Percentiles rank a stretch among this genome's conserved stretches.
Conservation (phyloP, 2,329 filamentous ascomycete species). For the Dothistroma septosporum region DNA sequence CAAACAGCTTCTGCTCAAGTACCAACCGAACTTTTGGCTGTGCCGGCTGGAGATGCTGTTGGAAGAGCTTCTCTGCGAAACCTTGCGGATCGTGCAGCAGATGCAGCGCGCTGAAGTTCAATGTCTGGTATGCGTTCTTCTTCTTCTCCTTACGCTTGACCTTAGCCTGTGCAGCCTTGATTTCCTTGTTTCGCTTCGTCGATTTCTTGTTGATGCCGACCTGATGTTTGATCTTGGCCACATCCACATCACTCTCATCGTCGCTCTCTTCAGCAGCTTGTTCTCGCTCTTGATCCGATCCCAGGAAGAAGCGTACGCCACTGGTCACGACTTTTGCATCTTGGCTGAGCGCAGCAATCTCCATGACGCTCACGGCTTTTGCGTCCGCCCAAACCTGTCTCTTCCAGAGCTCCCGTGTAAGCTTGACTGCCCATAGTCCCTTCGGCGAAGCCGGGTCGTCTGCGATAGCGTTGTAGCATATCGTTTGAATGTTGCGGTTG, state of each 20-base stretch:
- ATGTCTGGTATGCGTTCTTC: constrained; percentile 77
- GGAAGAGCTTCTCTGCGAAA: constrained; percentile 85
- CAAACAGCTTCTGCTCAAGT: constrained; percentile 82
- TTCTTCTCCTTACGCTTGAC: constrained; percentile 80
- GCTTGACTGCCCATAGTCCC: constrained; percentile 91
- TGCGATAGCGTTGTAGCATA: constrained; percentile 85
- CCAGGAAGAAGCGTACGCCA: constrained; percentile 89
- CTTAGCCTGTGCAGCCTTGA: constrained; percentile 76
- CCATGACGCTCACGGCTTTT: constrained; percentile 97
- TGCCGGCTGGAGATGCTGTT: constrained; percentile 71
- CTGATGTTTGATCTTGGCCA: constrained; percentile 78
- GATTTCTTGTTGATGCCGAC: constrained; percentile 93
- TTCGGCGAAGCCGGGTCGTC: constrained; percentile 80
- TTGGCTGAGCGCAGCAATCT: constrained; percentile 80
- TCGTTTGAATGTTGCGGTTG: constrained; percentile 88
- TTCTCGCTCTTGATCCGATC: constrained; percentile 92
- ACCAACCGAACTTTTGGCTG: constrained; percentile 79
- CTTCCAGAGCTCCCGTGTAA: constrained; percentile 94
- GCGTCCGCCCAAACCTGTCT: constrained; percentile 93
- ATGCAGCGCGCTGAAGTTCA: constrained; percentile 96
- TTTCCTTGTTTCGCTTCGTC: constrained; percentile 74
- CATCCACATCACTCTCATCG: constrained; percentile 72
- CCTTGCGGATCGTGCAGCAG: constrained; percentile 90
- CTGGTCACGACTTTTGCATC: constrained; percentile 90
- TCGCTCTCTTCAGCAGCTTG: constrained; percentile 79